Evolutionary conservation across 2,329 filamentous ascomycete genomes (phyloP).

Genomic region (Coniella vitis): DNA sequence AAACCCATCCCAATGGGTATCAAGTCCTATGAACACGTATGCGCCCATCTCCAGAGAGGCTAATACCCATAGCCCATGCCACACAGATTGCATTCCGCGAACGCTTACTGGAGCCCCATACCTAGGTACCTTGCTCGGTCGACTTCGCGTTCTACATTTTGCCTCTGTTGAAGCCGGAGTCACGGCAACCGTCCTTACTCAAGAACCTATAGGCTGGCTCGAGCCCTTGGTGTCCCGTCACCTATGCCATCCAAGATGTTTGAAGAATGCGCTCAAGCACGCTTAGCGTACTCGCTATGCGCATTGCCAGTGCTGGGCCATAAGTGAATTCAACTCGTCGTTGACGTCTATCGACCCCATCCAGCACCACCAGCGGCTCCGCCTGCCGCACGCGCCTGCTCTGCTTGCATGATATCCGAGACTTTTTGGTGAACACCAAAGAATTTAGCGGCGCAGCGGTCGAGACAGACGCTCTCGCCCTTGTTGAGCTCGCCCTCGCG

Average conservation of each 20-base stretch:
- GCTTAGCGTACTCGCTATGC: no score
- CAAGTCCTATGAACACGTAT: background rate
- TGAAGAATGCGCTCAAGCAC: no score
- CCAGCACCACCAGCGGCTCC: conserved; percentile 40
- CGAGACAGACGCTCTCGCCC: conserved; percentile 95
- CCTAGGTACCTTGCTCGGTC: background rate
- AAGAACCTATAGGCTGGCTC: no score
- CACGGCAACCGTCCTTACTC: no score
- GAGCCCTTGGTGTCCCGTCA: no score
- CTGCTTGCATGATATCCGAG: conserved; percentile 89
- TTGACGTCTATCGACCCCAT: conserved; percentile 12
- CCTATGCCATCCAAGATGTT: no score
- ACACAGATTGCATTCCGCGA: background rate
- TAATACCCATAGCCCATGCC: background rate
- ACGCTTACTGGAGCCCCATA: background rate
- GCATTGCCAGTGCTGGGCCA: no score
- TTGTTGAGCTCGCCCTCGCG: conserved; percentile 97
- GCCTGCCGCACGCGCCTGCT: conserved; percentile 62
- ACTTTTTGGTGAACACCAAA: conserved; percentile 99
- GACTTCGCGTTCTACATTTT: no score
- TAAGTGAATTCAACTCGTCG: background rate
- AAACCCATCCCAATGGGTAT: conserved; percentile 5
- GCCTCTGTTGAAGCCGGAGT: no score
- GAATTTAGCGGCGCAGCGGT: conserved; percentile 96
- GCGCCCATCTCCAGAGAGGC: background rate